A percentile compares a stretch with the other conserved stretches of the same genome.
Conservation (phyloP, 345 rosid species). For the Noccaea caerulescens region DNA sequence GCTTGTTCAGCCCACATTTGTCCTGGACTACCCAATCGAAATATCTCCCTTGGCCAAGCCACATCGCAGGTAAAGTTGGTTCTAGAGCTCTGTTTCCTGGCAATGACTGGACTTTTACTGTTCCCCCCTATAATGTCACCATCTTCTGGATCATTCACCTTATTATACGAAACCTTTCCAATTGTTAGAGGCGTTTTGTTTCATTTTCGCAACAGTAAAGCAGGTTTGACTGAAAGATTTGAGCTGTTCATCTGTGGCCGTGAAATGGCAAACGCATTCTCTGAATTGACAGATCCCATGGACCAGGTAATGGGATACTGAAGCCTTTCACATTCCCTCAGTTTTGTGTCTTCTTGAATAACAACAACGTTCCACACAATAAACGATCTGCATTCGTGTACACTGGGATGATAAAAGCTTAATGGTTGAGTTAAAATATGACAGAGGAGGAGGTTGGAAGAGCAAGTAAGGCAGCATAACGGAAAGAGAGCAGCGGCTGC, state of each 20-base stretch:
- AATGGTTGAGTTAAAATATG: conserved; percentile 26
- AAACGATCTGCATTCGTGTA: conserved; percentile 6
- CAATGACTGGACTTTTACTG: background rate
- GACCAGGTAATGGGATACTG: conserved; percentile 69
- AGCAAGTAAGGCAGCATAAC: conserved; percentile 92
- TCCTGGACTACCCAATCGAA: conserved; percentile 91
- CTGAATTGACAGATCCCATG: conserved; percentile 90
- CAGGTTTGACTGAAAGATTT: conserved; percentile 90
- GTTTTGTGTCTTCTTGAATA: conserved; percentile 8
- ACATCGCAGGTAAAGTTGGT: conserved; percentile 66
- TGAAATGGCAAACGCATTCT: conserved; percentile 95
- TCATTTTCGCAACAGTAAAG: conserved; percentile 46
- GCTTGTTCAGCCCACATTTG: conserved; percentile 94
- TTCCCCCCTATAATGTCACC: background rate
- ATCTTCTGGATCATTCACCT: conserved; percentile 25
- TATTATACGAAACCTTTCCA: conserved; percentile 1
- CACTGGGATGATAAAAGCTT: conserved; percentile 9
- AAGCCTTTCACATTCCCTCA: conserved; percentile 13
- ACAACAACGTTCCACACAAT: background rate
- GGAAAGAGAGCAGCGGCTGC: conserved; percentile 63
- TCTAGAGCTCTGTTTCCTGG: background rate
- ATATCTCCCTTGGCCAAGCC: conserved; percentile 97
- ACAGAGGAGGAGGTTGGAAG: conserved; percentile 88
- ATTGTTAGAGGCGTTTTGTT: background rate
- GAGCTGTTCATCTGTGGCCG: conserved; percentile 96